These are phyloP conservation scores for Debaryomyces sp. DNA, from an alignment of 1,139 yeast genomes.

Conservation along the genomic window DNA sequence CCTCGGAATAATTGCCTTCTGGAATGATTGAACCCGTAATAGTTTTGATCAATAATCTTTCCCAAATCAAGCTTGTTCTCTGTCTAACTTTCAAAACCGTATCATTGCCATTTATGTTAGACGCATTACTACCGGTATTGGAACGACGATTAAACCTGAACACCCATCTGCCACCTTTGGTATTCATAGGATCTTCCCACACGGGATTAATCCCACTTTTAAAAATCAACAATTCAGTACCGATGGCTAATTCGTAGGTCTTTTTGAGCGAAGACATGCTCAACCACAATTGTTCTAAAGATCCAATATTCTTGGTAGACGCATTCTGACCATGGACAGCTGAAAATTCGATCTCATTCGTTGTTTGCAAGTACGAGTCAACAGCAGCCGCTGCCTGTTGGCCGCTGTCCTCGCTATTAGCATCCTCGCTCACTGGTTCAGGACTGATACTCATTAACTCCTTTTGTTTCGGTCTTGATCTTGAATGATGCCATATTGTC, in stretches of 20 bases:
- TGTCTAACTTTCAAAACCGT: constrained; percentile 28
- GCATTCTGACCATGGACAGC: constrained; percentile 18
- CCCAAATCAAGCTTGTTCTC: constrained; percentile 54
- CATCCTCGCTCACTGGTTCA: constrained; percentile 16
- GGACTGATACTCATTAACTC: not conserved
- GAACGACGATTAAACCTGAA: constrained; percentile 48
- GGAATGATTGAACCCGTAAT: constrained; percentile 50
- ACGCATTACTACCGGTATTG: constrained; percentile 13
- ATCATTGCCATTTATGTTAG: constrained; percentile 12
- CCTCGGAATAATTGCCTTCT: constrained; percentile 28
- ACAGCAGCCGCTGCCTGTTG: constrained; percentile 27
- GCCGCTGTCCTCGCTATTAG: constrained; percentile 11
- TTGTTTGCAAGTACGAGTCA: constrained; percentile 45
- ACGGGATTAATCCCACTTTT: constrained; percentile 67
- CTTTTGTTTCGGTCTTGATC: constrained; percentile 27
- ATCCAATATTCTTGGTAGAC: constrained; percentile 41
- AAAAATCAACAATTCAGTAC: constrained; percentile 63
- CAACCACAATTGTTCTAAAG: constrained; percentile 68
- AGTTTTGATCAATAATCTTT: constrained; percentile 47
- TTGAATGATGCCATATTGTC: constrained; percentile 52
- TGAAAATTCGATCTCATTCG: constrained; percentile 41
- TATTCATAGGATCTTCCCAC: constrained; percentile 71
- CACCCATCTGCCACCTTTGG: constrained; percentile 69
- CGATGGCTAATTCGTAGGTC: constrained; percentile 51
- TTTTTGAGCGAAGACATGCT: constrained; percentile 50